Evolutionary conservation across 768 basidiomycete species (phyloP).

Genomic region (Rhodosporidiobolus odoratus): DNA sequence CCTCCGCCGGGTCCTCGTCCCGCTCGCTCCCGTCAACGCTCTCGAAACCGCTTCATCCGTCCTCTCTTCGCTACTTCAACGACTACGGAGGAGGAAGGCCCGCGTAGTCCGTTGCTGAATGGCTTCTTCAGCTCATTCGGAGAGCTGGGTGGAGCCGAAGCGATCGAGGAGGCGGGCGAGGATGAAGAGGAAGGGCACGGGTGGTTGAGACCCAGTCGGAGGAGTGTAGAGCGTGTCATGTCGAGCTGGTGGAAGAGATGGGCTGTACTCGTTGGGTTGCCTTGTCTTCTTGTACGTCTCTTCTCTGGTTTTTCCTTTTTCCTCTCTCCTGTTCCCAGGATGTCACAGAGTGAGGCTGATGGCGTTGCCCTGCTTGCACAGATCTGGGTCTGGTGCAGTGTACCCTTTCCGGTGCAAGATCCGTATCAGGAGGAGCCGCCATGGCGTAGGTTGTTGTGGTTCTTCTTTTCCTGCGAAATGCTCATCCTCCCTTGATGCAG

Average conservation of each 20-base stretch:
- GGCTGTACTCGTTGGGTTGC: constrained; percentile 47
- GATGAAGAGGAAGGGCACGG: constrained; percentile 18
- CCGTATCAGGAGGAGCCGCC: constrained; percentile 45
- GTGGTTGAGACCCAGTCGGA: constrained; percentile 44
- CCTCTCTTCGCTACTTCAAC: neutral
- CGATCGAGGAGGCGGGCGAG: constrained; percentile 11
- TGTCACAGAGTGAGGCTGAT: neutral
- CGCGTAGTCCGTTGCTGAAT: neutral
- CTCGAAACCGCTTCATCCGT: neutral
- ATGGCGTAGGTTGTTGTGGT: constrained; percentile 29
- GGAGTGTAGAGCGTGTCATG: constrained; percentile 47
- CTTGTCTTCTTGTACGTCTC: constrained; percentile 47
- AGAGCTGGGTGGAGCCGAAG: neutral
- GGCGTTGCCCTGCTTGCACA: constrained; percentile 2
- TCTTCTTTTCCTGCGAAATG: neutral
- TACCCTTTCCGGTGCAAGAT: constrained; percentile 49
- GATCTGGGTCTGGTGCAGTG: constrained; percentile 50
- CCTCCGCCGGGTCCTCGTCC: neutral
- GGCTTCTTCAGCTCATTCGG: neutral
- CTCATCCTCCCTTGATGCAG: neutral
- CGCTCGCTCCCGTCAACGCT: neutral
- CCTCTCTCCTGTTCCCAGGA: neutral
- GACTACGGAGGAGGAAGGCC: neutral
- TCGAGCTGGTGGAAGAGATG: constrained; percentile 48
- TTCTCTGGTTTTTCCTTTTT: neutral